phyloP scores from a whole-genome alignment of 1,284 basidiomycete species.

The Afroboletus lepidellus region DNA sequence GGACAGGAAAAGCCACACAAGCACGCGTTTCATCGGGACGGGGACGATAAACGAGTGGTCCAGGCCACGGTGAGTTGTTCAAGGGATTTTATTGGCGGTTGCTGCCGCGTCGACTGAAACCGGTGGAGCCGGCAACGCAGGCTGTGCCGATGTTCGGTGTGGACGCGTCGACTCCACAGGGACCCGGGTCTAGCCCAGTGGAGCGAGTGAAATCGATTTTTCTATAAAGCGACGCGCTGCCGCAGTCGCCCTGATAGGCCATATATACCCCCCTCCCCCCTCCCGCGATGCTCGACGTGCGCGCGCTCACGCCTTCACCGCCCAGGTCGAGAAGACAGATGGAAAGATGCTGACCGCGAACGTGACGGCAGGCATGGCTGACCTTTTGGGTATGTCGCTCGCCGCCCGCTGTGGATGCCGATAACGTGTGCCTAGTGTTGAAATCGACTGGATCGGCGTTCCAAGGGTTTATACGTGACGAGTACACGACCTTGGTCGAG shows the following conservation, averaged over 20 bases:
- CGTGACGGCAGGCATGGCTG: conserved; percentile 70
- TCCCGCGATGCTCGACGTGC: neutral
- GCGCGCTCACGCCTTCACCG: conserved; percentile 1
- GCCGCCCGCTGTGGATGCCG: neutral
- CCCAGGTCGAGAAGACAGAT: conserved; percentile 57
- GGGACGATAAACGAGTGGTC: conserved; percentile 82
- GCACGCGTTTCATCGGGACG: conserved; percentile 86
- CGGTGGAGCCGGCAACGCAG: conserved; percentile 20
- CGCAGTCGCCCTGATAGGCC: neutral
- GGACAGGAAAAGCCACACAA: conserved; percentile 57
- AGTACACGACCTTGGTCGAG: conserved; percentile 82
- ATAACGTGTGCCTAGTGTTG: conserved; percentile 54
- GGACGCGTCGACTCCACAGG: conserved; percentile 18
- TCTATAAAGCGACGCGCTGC: conserved; percentile 14
- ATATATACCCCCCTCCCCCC: neutral
- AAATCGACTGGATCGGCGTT: conserved; percentile 91
- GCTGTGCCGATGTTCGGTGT: conserved; percentile 10
- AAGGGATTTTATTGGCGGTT: neutral
- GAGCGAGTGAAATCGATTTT: conserved; percentile 13
- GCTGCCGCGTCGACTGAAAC: conserved; percentile 7
- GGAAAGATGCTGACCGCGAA: conserved; percentile 61
- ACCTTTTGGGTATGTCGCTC: conserved; percentile 66
- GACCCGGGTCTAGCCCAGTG: conserved; percentile 22
- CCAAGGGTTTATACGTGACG: conserved; percentile 79
- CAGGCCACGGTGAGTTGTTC: conserved; percentile 56